Evolutionary conservation across 495 filamentous ascomycete species (phyloP).

Genomic region (Aspergillus diversus): DNA sequence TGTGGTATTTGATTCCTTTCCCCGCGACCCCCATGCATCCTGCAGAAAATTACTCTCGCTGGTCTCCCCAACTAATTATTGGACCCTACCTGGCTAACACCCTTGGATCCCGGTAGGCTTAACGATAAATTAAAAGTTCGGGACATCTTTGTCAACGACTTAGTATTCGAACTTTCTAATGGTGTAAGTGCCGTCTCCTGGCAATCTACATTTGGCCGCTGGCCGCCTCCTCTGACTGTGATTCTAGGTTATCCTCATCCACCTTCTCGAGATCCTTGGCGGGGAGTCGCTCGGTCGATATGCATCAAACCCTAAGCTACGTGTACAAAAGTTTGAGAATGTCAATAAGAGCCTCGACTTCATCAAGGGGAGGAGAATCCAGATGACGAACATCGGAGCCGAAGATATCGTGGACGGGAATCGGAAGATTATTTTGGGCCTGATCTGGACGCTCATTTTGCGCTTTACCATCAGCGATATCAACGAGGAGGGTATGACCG

Average conservation of each 20-base stretch:
- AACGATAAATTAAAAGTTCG: constrained; percentile 89
- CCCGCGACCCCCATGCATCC: background rate
- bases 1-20: constrained; percentile 22
- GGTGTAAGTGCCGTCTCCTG: constrained; percentile 63
- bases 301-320: constrained; percentile 91
- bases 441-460: constrained; percentile 98
- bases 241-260: constrained; percentile 83
- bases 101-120: constrained; percentile 59
- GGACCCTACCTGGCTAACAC: constrained; percentile 9
- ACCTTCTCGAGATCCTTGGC: constrained; percentile 93
- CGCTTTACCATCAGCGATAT: constrained; percentile 98
- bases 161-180: constrained; percentile 88
- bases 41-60: background rate
- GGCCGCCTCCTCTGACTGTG: constrained; percentile 5
- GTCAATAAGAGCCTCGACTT: constrained; percentile 94
- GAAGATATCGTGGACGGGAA: constrained; percentile 99
- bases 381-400: constrained; percentile 97
- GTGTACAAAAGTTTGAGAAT: constrained; percentile 98
- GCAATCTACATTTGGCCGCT: background rate
- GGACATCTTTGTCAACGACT: constrained; percentile 74
- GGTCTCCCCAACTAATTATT: background rate
- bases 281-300: constrained; percentile 94
- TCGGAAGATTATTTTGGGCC: constrained; percentile 91
- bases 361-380: constrained; percentile 86
- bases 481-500: constrained; percentile 96